phyloP scores from a whole-genome alignment of 2,329 filamentous ascomycete species.

The Fusarium keratoplasticum region DNA sequence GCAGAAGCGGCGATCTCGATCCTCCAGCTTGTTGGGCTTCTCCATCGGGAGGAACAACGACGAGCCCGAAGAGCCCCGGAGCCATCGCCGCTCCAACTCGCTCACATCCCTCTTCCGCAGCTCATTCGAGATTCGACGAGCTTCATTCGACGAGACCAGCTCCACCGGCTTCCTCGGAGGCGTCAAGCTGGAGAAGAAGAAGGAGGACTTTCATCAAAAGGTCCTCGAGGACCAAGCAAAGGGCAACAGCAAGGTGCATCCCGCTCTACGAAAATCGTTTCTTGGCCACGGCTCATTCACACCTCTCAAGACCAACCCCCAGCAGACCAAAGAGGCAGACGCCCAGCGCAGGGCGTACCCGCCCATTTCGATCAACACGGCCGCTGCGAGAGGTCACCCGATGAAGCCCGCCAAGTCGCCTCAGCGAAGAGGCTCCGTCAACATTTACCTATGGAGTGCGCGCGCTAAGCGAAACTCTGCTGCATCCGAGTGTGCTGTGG shows the following conservation, averaged over 20 bases:
- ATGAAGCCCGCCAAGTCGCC: conserved; percentile 45
- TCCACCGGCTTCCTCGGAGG: conserved; percentile 55
- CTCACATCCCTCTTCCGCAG: conserved; percentile 51
- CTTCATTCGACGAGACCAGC: conserved; percentile 47
- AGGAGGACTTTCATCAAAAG: conserved; percentile 48
- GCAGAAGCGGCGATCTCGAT: conserved; percentile 42
- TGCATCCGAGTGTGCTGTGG: conserved; percentile 38
- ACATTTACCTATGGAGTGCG: conserved; percentile 47
- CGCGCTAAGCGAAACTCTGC: conserved; percentile 30
- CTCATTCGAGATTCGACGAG: conserved; percentile 50
- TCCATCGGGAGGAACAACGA: conserved; percentile 36
- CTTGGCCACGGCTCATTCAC: conserved; percentile 43
- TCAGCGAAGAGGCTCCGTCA: conserved; percentile 46
- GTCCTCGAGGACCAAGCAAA: conserved; percentile 43
- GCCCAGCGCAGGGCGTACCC: conserved; percentile 49
- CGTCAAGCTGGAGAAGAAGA: conserved; percentile 55
- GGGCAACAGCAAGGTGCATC: conserved; percentile 47
- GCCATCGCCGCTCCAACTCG: conserved; percentile 51
- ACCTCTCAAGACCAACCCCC: conserved; percentile 43
- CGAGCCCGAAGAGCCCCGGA: conserved; percentile 33
- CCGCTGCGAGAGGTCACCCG: conserved; percentile 42
- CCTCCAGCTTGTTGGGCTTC: conserved; percentile 44
- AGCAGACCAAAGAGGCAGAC: conserved; percentile 39
- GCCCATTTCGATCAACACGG: conserved; percentile 51
- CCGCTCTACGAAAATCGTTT: conserved; percentile 48